phyloP scores from a whole-genome alignment of 352 stramenopile genomes.

The Globisporangium echinulatum region DNA sequence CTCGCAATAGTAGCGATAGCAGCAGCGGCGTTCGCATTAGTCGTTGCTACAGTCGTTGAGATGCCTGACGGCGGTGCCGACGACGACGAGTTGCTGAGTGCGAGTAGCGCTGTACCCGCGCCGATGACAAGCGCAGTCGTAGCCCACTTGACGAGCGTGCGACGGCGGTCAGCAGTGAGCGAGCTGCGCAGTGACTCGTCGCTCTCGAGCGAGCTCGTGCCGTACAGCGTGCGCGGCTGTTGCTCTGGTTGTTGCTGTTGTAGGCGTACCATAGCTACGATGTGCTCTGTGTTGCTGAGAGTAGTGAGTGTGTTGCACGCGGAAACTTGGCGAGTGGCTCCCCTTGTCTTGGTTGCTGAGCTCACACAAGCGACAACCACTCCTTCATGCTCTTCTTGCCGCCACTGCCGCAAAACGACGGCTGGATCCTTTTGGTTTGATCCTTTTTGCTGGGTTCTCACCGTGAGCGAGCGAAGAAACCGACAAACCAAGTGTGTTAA shows the following conservation, averaged over 20 bases:
- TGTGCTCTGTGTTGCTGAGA: background rate
- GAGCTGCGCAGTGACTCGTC: constrained; percentile 9
- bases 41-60: background rate
- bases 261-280: background rate
- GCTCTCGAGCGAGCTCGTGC: constrained; percentile 22
- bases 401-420: no score
- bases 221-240: constrained; percentile 15
- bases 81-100: constrained; percentile 8
- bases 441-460: no score
- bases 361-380: background rate
- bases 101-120: constrained; percentile 21
- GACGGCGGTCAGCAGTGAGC: constrained; percentile 15
- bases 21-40: background rate
- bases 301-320: background rate
- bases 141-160: constrained; percentile 19
- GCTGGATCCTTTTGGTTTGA: no score
- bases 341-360: background rate
- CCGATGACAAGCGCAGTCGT: constrained; percentile 21
- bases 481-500: no score
- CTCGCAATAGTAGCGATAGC: background rate
- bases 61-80: background rate
- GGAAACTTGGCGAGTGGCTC: background rate
- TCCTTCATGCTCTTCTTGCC: background rate
- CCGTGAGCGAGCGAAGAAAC: background rate
- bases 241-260: background rate